A percentile compares a stretch with the other conserved stretches of the same genome.
These are phyloP conservation scores for Arabidopsis suecica DNA, from an alignment of 345 rosid genomes.

Conservation along the genomic window DNA sequence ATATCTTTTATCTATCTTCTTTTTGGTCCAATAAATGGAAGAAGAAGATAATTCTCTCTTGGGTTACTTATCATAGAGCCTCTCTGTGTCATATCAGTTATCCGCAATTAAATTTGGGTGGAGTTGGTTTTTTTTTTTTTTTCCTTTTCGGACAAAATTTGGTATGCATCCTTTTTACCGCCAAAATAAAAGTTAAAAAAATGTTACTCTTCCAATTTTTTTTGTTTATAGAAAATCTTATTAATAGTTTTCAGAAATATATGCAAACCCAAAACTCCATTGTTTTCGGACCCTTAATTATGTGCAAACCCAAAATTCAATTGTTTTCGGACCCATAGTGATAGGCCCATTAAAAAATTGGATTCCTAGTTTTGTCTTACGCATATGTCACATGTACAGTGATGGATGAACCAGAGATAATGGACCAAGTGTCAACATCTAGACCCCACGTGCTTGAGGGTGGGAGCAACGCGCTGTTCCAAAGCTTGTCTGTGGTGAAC, in stretches of 20 bases:
- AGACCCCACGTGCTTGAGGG: conserved; percentile 38
- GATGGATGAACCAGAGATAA: conserved; percentile 5
- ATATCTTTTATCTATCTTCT: conserved; percentile 33
- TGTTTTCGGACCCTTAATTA: not conserved
- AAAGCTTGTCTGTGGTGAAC: conserved; percentile 24
- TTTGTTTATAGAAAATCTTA: not conserved
- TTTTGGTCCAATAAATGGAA: conserved; percentile 44
- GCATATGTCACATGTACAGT: not conserved
- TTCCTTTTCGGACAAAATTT: not conserved
- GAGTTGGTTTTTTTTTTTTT: not conserved
- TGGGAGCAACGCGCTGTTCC: conserved; percentile 38
- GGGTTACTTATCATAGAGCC: conserved; percentile 22
- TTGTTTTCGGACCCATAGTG: not conserved
- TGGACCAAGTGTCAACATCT: not conserved
- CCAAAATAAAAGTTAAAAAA: not conserved
- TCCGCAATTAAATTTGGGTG: conserved; percentile 39
- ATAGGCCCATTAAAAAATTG: conserved; percentile 12
- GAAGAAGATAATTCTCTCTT: conserved; percentile 37
- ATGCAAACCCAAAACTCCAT: not conserved
- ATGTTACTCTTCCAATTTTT: too few species aligned
- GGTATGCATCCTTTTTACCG: not conserved
- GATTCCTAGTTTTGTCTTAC: not conserved
- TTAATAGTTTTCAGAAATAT: too few species aligned
- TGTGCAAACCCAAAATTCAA: not conserved
- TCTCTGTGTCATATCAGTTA: conserved; percentile 33